Percentiles rank a stretch among this genome's conserved stretches.
phyloP scores from a whole-genome alignment of 2,329 filamentous ascomycete genomes.

The Pestalotiopsis sp. region DNA sequence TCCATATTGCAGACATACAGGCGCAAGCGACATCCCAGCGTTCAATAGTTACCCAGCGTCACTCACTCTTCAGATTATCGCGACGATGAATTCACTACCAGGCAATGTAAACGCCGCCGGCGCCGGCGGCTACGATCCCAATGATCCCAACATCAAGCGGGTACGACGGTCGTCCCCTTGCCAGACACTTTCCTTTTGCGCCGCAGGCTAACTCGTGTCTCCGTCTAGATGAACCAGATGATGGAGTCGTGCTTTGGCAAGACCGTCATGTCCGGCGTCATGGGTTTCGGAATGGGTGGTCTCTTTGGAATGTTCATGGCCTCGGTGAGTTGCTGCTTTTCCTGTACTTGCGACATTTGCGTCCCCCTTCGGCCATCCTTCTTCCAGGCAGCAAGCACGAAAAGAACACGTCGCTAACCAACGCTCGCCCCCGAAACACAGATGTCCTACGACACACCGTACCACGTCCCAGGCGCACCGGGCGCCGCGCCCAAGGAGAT shows the following conservation, averaged over 20 bases:
- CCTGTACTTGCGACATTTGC: background rate
- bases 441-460: constrained; percentile 98
- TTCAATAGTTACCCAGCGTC: background rate
- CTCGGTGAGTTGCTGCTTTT: constrained; percentile 63
- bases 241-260: constrained; percentile 96
- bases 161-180: constrained; percentile 33
- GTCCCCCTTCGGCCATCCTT: background rate
- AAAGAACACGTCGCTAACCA: constrained; percentile 1
- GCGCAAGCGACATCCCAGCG: background rate
- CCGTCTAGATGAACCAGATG: constrained; percentile 69
- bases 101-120: constrained; percentile 23
- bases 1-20: background rate
- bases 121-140: constrained; percentile 33
- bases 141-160: constrained; percentile 56
- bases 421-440: constrained; percentile 35
- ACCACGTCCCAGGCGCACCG: constrained; percentile 52
- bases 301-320: constrained; percentile 98
- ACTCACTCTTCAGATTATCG: background rate
- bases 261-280: constrained; percentile 84
- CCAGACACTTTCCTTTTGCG: background rate
- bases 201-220: background rate
- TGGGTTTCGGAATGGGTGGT: constrained; percentile 93
- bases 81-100: constrained; percentile 31
- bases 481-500: constrained; percentile 40
- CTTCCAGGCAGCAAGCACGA: background rate